Conservation (phyloP, 805 yeast species). For the Schwanniomyces vanrijiae region DNA sequence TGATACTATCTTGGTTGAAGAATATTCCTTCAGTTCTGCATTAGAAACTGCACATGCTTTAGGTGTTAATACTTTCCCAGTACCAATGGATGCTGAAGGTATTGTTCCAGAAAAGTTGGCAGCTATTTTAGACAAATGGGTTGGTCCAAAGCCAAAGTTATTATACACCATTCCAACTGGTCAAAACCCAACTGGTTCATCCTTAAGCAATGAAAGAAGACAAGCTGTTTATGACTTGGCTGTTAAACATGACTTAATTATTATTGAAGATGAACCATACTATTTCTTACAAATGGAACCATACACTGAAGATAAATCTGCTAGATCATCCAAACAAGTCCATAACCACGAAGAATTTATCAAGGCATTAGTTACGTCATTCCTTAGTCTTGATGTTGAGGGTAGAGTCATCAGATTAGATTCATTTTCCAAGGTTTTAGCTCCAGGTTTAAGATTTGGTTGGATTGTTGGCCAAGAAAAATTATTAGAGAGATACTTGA, state of each 20-base stretch:
- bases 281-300: conserved; percentile 92
- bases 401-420: conserved; percentile 90
- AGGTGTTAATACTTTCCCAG: conserved; percentile 68
- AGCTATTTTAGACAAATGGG: conserved; percentile 66
- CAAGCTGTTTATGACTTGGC: conserved; percentile 72
- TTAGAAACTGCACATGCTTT: conserved; percentile 76
- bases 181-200: conserved; percentile 96
- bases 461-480: conserved; percentile 78
- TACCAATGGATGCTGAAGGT: conserved; percentile 78
- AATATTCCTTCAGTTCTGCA: conserved; percentile 80
- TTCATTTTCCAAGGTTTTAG: conserved; percentile 86
- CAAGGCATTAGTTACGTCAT: conserved; percentile 69
- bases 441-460: conserved; percentile 88
- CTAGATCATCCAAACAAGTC: conserved; percentile 32
- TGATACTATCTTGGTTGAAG: conserved; percentile 82
- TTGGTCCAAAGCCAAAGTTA: conserved; percentile 73
- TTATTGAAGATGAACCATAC: conserved; percentile 96
- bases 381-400: conserved; percentile 72
- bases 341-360: conserved; percentile 64
- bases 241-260: conserved; percentile 79
- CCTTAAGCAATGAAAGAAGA: conserved; percentile 76
- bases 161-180: conserved; percentile 94
- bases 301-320: conserved; percentile 49
- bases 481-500: conserved; percentile 62
- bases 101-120: conserved; percentile 72